Base-by-base conservation (phyloP, 768 basidiomycete species). In the Leccinum ochraceum region DNA sequence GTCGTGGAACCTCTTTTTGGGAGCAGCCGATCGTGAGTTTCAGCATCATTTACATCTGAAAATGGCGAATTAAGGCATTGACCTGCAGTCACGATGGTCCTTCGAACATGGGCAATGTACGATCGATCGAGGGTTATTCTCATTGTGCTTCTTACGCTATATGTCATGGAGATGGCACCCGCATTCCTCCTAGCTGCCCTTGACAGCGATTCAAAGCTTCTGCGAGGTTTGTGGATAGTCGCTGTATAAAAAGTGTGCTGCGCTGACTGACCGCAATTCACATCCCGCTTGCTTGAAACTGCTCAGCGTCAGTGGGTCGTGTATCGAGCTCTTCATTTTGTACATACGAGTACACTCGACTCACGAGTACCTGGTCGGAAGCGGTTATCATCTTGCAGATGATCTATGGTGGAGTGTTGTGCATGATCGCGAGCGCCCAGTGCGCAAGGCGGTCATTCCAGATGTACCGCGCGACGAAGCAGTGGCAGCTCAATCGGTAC, bases 21-120 rank as follows among this genome's bases (percentile, higher is more conserved):
- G 51, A 6, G 10, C 51, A 13, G 30, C 51, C 30, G 30, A 62
- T 30, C 11, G 60, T 61, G 26, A 61, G 60, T 54, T 42, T 5
- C 5, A 32, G 51, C 32, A 6, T 11, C 3, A 0, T 53, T 53
- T 30, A 32, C 51, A 32, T n/a, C 4, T 14, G 3, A 30, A 32
- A 13, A 9, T 13, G 10, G 10, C 10, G n/a, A 6, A 20, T 6
- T 34, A 4, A 28, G 37, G 22, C 22, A 16, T 10, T 14, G 26
- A n/a, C 22, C 24, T 42, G 7, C 26, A 54, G 54, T 54, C 26
- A 10, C 26, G 24, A 54, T 54, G 54, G 26, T 54, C 54, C 54
- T 54, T 26, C 54, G 54, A 10, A 17, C 24, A 54, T 54, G 54
- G 54, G 54, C 54, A 42, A 37, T 54, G 54, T 54, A 54, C 32